phyloP scores from a whole-genome alignment of 768 basidiomycete genomes.

The Nevesoporus exiguus region DNA sequence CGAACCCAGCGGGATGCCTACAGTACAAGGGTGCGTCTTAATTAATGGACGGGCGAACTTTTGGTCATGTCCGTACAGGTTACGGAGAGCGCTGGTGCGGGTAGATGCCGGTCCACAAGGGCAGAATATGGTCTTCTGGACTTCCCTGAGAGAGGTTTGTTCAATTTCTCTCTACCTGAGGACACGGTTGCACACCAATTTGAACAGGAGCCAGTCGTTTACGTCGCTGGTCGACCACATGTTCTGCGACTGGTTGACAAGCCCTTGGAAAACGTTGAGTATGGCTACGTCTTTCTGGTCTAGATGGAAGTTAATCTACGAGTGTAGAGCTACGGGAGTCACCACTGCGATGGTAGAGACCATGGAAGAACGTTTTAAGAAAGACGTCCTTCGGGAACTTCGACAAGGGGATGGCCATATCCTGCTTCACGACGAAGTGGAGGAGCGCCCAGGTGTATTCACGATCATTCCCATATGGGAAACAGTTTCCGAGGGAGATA shows the following conservation, averaged over 20 bases:
- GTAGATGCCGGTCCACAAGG: conserved; percentile 84
- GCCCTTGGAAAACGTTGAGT: conserved; percentile 95
- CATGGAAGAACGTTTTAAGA: conserved; percentile 87
- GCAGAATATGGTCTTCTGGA: conserved; percentile 79
- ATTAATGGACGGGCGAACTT: not conserved
- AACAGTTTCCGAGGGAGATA: conserved; percentile 71
- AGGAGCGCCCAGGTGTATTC: conserved; percentile 87
- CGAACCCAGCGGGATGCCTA: conserved; percentile 85
- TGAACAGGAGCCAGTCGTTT: conserved; percentile 85
- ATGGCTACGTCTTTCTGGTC: conserved; percentile 24
- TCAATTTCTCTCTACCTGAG: not conserved
- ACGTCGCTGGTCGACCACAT: conserved; percentile 82
- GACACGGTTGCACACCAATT: not conserved
- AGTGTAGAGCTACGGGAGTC: conserved; percentile 82
- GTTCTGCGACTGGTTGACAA: conserved; percentile 84
- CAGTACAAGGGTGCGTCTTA: conserved; percentile 59
- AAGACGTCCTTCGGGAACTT: conserved; percentile 84
- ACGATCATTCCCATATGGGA: conserved; percentile 96
- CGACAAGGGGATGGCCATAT: conserved; percentile 66
- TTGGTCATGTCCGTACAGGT: conserved; percentile 37
- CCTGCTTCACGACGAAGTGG: conserved; percentile 92
- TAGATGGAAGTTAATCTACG: not conserved
- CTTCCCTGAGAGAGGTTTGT: conserved; percentile 83
- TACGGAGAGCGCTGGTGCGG: conserved; percentile 72
- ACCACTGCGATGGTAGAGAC: conserved; percentile 85